Conservation (phyloP, 176 grass and related monocot genomes). For the Melocanna baccifera region DNA sequence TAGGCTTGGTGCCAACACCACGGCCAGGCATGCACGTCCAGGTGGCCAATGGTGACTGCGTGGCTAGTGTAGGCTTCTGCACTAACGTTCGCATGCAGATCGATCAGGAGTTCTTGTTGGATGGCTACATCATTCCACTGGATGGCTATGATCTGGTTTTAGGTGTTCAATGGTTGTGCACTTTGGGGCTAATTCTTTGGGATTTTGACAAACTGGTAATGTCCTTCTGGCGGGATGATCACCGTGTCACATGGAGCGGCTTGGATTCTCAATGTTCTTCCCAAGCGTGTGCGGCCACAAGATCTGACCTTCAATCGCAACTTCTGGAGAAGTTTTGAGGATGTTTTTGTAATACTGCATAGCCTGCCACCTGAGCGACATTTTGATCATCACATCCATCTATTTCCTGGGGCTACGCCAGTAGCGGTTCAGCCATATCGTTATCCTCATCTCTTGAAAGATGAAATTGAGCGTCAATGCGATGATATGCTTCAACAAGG, state of each 20-base stretch:
- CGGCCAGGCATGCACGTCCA: too few species aligned
- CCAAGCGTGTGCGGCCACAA: too few species aligned
- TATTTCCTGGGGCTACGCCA: rapidly evolving
- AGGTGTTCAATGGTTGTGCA: neutral
- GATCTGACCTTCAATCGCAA: too few species aligned
- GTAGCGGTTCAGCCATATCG: neutral
- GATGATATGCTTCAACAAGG: neutral
- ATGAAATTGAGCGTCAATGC: neutral
- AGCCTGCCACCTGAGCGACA: rapidly evolving
- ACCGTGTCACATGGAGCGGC: neutral
- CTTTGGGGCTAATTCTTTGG: neutral
- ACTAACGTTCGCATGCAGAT: too few species aligned
- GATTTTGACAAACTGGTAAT: neutral
- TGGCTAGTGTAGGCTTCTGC: too few species aligned
- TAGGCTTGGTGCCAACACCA: too few species aligned
- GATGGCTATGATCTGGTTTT: too few species aligned
- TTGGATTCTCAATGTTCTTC: rapidly evolving
- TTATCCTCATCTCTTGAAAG: neutral
- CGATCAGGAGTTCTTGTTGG: too few species aligned
- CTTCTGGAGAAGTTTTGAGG: too few species aligned
- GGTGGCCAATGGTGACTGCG: too few species aligned
- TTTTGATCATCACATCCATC: neutral
- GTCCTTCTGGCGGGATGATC: neutral
- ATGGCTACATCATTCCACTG: too few species aligned
- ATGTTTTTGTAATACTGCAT: neutral